phyloP scores from a whole-genome alignment of 1,139 yeast genomes.

The Pichia cactophila region DNA sequence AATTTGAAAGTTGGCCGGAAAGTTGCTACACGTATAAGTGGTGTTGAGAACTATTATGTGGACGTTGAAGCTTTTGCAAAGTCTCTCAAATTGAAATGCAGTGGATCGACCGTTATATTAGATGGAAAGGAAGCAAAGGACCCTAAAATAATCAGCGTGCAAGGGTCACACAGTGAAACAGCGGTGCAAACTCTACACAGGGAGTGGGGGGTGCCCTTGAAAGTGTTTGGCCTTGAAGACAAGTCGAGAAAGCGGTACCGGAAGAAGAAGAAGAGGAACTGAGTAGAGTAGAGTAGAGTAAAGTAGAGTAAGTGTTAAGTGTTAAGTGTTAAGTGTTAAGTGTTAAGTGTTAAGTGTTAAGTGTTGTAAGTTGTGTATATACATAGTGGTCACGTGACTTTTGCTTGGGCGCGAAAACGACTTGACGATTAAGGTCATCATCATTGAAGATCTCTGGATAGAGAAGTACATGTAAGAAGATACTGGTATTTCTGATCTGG shows the following conservation, averaged over 20 bases:
- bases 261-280: neutral
- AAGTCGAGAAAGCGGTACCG: constrained; percentile 26
- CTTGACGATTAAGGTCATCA: no score
- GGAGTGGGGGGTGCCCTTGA: constrained; percentile 58
- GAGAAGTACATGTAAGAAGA: no score
- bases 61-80: constrained; percentile 60
- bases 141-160: constrained; percentile 62
- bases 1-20: constrained; percentile 81
- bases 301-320: no score
- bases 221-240: constrained; percentile 63
- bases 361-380: no score
- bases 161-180: constrained; percentile 76
- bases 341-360: no score
- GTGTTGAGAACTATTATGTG: constrained; percentile 62
- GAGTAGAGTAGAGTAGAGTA: neutral
- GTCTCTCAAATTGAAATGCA: constrained; percentile 69
- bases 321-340: no score
- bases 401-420: no score
- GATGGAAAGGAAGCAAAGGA: constrained; percentile 38
- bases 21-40: constrained; percentile 62
- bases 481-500: no score
- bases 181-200: constrained; percentile 49
- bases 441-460: no score
- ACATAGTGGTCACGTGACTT: no score
- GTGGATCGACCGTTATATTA: constrained; percentile 77